Conservation (phyloP, 805 yeast genomes). For the Yarrowia bubula region DNA sequence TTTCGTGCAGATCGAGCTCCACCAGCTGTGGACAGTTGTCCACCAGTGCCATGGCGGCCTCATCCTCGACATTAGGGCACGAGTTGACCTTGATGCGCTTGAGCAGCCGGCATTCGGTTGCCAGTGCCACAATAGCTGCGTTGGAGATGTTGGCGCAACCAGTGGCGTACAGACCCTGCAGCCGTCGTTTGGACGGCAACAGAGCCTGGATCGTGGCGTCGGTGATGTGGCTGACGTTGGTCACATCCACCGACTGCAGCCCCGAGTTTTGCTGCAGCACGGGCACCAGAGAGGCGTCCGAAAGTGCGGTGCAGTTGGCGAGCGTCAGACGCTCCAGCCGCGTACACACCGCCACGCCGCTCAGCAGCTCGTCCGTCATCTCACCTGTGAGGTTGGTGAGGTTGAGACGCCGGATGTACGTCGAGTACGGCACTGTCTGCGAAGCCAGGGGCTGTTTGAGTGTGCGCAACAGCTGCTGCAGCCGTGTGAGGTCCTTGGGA, state of each 20-base stretch:
- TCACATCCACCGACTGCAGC: slow-evolving; percentile 81
- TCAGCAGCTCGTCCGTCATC: slow-evolving; percentile 60
- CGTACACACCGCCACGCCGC: slow-evolving; percentile 60
- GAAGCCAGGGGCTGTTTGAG: slow-evolving; percentile 50
- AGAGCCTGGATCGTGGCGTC: slow-evolving; percentile 70
- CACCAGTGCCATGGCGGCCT: slow-evolving; percentile 57
- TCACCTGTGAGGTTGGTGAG: slow-evolving; percentile 67
- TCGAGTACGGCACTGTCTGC: slow-evolving; percentile 59
- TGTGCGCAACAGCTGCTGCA: slow-evolving; percentile 52
- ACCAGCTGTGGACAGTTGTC: slow-evolving; percentile 75
- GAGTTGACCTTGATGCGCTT: slow-evolving; percentile 81
- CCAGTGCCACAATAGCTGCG: slow-evolving; percentile 56
- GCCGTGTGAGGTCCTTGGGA: slow-evolving; percentile 49
- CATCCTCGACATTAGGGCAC: slow-evolving; percentile 64
- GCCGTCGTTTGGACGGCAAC: slow-evolving; percentile 66
- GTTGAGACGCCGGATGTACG: slow-evolving; percentile 70
- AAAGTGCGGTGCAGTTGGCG: slow-evolving; percentile 69
- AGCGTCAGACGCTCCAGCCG: slow-evolving; percentile 83
- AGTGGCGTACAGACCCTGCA: slow-evolving; percentile 89
- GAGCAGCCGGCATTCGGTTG: slow-evolving; percentile 65
- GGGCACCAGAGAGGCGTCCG: slow-evolving; percentile 58
- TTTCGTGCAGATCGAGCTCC: slow-evolving; percentile 84
- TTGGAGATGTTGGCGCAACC: slow-evolving; percentile 74
- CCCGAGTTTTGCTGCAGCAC: slow-evolving; percentile 64
- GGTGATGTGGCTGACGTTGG: slow-evolving; percentile 67